Evolutionary conservation across 805 yeast genomes (phyloP).

Genomic region (Monosporozyma aquatica): DNA sequence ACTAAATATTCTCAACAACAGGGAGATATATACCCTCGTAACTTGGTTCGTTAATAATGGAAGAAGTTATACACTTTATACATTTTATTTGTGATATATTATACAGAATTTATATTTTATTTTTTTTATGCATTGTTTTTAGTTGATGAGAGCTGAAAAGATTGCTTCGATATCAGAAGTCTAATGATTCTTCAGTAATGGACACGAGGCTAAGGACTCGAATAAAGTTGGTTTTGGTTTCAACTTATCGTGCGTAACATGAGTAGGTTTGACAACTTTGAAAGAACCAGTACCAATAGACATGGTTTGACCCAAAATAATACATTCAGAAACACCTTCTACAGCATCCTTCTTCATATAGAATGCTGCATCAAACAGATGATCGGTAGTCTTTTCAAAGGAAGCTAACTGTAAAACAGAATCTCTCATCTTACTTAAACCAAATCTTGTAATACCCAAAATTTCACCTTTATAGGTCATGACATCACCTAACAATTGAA

Average conservation of each 20-base stretch:
- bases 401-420: constrained; percentile 94
- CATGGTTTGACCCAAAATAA: constrained; percentile 96
- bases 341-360: constrained; percentile 92
- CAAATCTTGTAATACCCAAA: constrained; percentile 94
- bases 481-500: constrained; percentile 93
- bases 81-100: no score
- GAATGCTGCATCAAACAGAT: constrained; percentile 94
- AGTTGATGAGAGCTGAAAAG: no score
- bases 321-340: constrained; percentile 97
- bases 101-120: constrained; percentile 1
- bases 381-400: constrained; percentile 97
- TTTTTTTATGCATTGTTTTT: background rate
- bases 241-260: constrained; percentile 37
- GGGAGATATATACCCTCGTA: no score
- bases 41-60: no score
- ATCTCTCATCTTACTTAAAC: constrained; percentile 96
- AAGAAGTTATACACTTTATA: no score
- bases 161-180: no score
- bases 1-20: no score
- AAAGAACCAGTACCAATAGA: constrained; percentile 95
- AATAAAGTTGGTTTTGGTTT: constrained; percentile 38
- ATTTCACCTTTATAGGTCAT: constrained; percentile 99
- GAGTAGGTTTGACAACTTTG: constrained; percentile 61
- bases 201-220: constrained; percentile 32
- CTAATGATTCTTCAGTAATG: constrained; percentile 3